These are phyloP conservation scores for Fusarium newnesense DNA, from an alignment of 2,329 filamentous ascomycete species.

Conservation along the genomic window DNA sequence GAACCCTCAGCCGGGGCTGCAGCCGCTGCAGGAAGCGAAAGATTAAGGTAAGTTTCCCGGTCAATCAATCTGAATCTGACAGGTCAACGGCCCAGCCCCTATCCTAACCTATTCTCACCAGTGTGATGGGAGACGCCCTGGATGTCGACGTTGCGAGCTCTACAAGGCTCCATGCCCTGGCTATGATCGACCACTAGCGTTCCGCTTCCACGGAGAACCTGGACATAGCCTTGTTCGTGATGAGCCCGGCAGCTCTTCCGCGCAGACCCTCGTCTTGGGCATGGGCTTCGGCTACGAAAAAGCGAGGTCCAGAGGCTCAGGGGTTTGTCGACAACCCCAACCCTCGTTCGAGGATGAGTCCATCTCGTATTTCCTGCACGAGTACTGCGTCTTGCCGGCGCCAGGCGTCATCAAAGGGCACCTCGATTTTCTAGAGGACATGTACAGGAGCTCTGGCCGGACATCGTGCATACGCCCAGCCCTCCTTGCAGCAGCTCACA, in stretches of 20 bases:
- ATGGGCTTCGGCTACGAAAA: not conserved
- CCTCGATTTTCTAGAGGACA: conserved; percentile 22
- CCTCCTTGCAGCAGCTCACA: conserved; percentile 20
- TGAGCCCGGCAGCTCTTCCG: not conserved
- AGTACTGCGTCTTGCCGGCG: conserved; percentile 18
- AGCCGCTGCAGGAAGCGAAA: conserved; percentile 29
- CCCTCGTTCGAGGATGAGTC: conserved; percentile 33
- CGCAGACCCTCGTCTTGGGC: not conserved
- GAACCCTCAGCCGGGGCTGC: conserved; percentile 24
- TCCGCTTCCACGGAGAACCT: conserved; percentile 32
- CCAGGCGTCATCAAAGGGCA: conserved; percentile 16
- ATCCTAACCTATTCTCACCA: not conserved
- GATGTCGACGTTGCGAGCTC: conserved; percentile 29
- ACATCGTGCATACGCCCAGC: conserved; percentile 27
- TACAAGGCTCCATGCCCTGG: conserved; percentile 31
- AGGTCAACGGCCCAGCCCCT: not conserved
- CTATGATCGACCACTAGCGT: conserved; percentile 29
- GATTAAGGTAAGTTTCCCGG: conserved; percentile 21
- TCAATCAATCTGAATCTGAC: not conserved
- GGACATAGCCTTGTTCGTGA: conserved; percentile 18
- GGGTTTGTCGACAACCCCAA: conserved; percentile 22
- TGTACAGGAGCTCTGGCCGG: conserved; percentile 16
- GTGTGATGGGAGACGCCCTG: conserved; percentile 29
- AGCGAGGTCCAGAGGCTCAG: not conserved
- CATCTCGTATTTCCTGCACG: conserved; percentile 19